Base-by-base conservation (phyloP, 768 basidiomycete species). In the Lactarius deliciosus region DNA sequence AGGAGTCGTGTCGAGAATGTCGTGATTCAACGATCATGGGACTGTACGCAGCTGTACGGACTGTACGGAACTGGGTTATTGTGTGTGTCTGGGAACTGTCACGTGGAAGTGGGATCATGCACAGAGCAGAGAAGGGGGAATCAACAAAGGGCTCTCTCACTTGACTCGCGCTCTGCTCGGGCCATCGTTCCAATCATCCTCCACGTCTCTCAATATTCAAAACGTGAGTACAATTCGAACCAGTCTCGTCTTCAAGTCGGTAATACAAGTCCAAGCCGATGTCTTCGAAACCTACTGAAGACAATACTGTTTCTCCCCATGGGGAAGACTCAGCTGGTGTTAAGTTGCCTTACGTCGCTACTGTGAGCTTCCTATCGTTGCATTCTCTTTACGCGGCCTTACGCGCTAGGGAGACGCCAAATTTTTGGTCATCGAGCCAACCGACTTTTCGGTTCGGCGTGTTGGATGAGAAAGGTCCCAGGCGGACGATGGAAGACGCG, bases 401-500 rank as follows among this genome's bases (percentile, higher is more conserved):
- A 64, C 30, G 41, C 57, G 25, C 47, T 59, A 62, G 54, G 40
- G 72, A 91, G 92, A 79, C 85, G 62, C 80, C 92, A 66, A 92
- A 92, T 76, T 82, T 90, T 64, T 90, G 93, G 75, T 88, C 92
- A 20, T 76, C 81, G 60, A 81, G 86, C 64, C 86, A 88, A 70
- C 75, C 82, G 2, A 79, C 71, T 57, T 80, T 82, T 71, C 80
- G 79, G 71, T 81, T 82, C 60, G 81, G 81, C 30, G 84, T 90
- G 11, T 80, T 88, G 41, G 94, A 96, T 72, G 94, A 97, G 78
- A 94, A 89, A 77, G 93, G 95, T 57, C 84, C 90, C 63, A 82
- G 97, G 68, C 82, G 96, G 69, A 92, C 90, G 59, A 98, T 98
- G 97, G 97, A 98, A 77, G 97, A 98, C 75, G 87, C 94, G 8